A percentile compares a stretch with the other conserved stretches of the same genome.
These are phyloP conservation scores for Thelonectria olida DNA, from an alignment of 2,329 filamentous ascomycete genomes.

Conservation along the genomic window DNA sequence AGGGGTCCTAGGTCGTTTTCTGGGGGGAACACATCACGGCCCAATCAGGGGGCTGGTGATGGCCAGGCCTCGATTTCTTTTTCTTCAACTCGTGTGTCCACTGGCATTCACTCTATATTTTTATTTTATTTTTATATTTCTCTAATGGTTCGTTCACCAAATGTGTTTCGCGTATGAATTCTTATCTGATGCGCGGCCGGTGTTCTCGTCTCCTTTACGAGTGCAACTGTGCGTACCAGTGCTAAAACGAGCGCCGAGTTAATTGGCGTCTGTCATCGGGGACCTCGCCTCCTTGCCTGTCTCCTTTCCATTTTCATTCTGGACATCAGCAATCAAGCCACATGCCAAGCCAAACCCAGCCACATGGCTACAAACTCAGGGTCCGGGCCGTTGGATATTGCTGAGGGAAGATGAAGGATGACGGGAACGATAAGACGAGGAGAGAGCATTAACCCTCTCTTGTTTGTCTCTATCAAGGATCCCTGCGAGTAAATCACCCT, in stretches of 20 bases:
- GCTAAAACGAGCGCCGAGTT: not conserved
- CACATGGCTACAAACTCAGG: constrained; percentile 6
- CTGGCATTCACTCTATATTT: not conserved
- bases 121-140: not conserved
- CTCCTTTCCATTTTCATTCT: not conserved
- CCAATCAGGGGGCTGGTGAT: constrained; percentile 28
- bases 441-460: not conserved
- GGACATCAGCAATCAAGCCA: constrained; percentile 7
- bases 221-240: too few relatives aligned
- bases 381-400: not conserved
- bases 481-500: too few relatives aligned
- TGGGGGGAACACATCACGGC: constrained; percentile 9
- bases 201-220: not conserved
- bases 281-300: not conserved
- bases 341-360: not conserved
- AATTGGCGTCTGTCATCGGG: not conserved
- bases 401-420: not conserved
- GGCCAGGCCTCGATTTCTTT: constrained; percentile 17
- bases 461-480: too few relatives aligned
- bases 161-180: too few relatives aligned
- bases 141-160: too few relatives aligned
- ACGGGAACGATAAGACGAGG: not conserved
- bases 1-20: constrained; percentile 14
- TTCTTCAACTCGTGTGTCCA: constrained; percentile 24
- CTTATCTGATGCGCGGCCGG: not conserved